phyloP scores from a whole-genome alignment of 345 rosid genomes.

The Brassica nigra region DNA sequence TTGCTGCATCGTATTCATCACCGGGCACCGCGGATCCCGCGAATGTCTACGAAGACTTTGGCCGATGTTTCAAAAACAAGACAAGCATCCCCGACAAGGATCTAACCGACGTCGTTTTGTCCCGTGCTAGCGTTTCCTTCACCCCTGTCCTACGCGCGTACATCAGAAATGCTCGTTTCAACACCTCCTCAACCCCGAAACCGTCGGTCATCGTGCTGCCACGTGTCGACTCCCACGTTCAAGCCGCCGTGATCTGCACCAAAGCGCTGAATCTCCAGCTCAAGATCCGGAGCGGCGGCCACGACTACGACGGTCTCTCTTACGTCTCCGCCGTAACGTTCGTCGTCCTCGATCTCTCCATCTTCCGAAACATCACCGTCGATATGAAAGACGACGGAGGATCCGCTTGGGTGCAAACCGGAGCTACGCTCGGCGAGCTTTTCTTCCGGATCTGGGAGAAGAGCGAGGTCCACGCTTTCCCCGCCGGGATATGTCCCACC shows the following conservation, averaged over 20 bases:
- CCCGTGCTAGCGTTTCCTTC: slow-evolving; percentile 28
- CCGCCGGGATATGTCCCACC: slow-evolving; percentile 52
- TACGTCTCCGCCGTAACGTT: slow-evolving; percentile 49
- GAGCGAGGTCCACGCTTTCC: slow-evolving; percentile 51
- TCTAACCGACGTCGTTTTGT: slow-evolving; percentile 31
- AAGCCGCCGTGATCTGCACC: slow-evolving; percentile 49
- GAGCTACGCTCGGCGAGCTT: slow-evolving; percentile 54
- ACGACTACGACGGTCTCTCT: slow-evolving; percentile 64
- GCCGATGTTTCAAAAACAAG: slow-evolving; percentile 22
- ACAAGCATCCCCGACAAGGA: background rate
- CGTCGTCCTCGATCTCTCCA: slow-evolving; percentile 53
- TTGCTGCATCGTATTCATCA: slow-evolving; percentile 19
- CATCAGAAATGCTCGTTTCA: slow-evolving; percentile 51
- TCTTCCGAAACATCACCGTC: slow-evolving; percentile 42
- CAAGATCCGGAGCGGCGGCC: slow-evolving; percentile 57
- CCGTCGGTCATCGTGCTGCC: slow-evolving; percentile 51
- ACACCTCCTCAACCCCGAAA: slow-evolving; percentile 47
- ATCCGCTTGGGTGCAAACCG: slow-evolving; percentile 56
- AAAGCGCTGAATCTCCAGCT: slow-evolving; percentile 40
- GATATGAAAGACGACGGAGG: slow-evolving; percentile 34
- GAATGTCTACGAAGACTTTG: slow-evolving; percentile 7
- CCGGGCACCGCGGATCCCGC: background rate
- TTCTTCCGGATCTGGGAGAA: slow-evolving; percentile 47
- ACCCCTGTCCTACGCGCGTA: slow-evolving; percentile 33
- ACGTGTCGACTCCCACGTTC: slow-evolving; percentile 49